Percentiles rank a stretch among this genome's conserved stretches.
phyloP scores from a whole-genome alignment of 257 asterid species.

The Haberlea rhodopensis region DNA sequence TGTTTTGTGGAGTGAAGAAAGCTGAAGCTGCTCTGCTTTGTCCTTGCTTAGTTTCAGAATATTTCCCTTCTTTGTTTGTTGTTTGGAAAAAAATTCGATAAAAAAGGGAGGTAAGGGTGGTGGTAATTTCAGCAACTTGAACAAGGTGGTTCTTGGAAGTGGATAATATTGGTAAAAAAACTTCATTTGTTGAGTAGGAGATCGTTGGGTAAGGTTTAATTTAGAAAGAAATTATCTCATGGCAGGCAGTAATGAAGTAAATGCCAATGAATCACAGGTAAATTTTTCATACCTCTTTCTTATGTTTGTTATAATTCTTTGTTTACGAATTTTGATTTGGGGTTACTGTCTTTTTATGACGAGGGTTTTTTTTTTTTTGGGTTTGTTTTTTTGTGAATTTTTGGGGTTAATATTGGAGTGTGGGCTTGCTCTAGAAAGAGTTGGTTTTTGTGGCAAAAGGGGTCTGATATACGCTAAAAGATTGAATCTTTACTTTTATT shows the following conservation, averaged over 20 bases:
- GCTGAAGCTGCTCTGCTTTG: background rate
- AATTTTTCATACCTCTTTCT: background rate
- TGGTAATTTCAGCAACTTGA: background rate
- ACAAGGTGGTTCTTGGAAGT: too few species aligned
- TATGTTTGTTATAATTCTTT: background rate
- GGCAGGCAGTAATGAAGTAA: conserved; percentile 53
- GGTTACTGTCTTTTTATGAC: conserved; percentile 29
- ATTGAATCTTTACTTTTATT: conserved; percentile 30
- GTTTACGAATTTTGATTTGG: background rate
- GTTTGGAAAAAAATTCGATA: background rate
- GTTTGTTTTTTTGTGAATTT: background rate
- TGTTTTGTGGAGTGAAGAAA: background rate
- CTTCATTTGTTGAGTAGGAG: background rate
- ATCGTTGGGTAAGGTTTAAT: background rate
- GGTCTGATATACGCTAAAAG: conserved; percentile 29
- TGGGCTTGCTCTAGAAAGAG: conserved; percentile 22
- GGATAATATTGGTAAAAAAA: background rate
- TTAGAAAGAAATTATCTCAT: conserved; percentile 28
- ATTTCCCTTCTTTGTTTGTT: too few species aligned
- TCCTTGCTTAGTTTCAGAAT: background rate
- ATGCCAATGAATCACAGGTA: conserved; percentile 56
- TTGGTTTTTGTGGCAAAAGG: conserved; percentile 16
- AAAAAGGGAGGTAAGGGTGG: background rate
- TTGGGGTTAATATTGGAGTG: conserved; percentile 23
- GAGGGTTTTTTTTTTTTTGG: conserved; percentile 9